Conservation (phyloP, 129 eudicot genomes). For the sunflower (Helianthus annuus) region DNA sequence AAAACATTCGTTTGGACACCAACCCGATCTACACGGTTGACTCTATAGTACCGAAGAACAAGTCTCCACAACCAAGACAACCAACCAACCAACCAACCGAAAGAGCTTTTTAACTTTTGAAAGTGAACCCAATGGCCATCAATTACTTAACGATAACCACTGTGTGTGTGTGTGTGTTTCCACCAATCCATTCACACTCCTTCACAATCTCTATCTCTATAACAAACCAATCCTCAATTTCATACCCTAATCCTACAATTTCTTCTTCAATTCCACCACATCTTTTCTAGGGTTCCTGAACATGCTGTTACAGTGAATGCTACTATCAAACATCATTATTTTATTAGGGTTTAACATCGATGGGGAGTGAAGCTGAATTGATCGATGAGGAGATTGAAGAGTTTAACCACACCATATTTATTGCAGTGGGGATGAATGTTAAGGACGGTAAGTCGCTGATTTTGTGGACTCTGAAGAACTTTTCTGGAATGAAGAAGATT, state of each 20-base stretch:
- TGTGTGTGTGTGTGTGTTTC: background rate
- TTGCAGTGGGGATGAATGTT: conserved; percentile 70
- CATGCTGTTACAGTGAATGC: background rate
- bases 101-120: background rate
- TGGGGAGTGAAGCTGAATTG: conserved; percentile 55
- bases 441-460: conserved; percentile 51
- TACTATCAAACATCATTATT: background rate
- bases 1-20: conserved; percentile 6
- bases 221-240: background rate
- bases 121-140: background rate
- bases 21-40: conserved; percentile 33
- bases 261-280: conserved; percentile 2
- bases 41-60: background rate
- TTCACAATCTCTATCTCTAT: background rate
- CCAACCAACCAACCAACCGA: background rate
- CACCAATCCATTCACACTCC: background rate
- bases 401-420: conserved; percentile 40
- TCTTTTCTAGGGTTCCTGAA: conserved; percentile 2
- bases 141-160: background rate
- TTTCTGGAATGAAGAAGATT: conserved; percentile 47
- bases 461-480: conserved; percentile 49
- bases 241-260: background rate
- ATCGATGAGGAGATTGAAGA: conserved; percentile 21
- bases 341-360: background rate
- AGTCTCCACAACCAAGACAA: background rate